Evolutionary conservation across 805 yeast genomes (phyloP).

Genomic region (Yamadazyma paraphyllophila): DNA sequence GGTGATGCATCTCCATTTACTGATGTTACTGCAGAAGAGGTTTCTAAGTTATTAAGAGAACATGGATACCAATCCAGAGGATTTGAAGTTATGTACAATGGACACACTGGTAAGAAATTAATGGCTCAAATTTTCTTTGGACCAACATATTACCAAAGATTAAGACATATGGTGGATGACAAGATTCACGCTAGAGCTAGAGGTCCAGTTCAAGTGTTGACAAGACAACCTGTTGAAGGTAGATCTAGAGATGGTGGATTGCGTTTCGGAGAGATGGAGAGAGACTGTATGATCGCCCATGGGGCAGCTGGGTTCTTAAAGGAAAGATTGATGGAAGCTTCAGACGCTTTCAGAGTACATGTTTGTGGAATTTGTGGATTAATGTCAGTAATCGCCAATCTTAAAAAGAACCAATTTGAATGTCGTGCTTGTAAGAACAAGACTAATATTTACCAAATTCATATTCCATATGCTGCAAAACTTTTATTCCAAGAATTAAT

Average conservation of each 20-base stretch:
- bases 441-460: slow-evolving; percentile 96
- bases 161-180: slow-evolving; percentile 99
- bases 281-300: slow-evolving; percentile 99
- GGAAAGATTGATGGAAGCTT: slow-evolving; percentile 98
- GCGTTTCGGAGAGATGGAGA: slow-evolving; percentile 99
- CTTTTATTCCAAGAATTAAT: slow-evolving; percentile 96
- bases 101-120: slow-evolving; percentile 96
- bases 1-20: slow-evolving; percentile 99
- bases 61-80: slow-evolving; percentile 98
- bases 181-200: slow-evolving; percentile 99
- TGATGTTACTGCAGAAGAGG: slow-evolving; percentile 96
- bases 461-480: slow-evolving; percentile 98
- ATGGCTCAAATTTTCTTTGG: slow-evolving; percentile 99
- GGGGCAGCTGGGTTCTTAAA: slow-evolving; percentile 98
- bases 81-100: slow-evolving; percentile 97
- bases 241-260: slow-evolving; percentile 99
- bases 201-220: slow-evolving; percentile 96
- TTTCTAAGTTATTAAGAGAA: slow-evolving; percentile 86
- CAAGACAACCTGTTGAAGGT: slow-evolving; percentile 99
- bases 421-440: slow-evolving; percentile 98
- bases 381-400: slow-evolving; percentile 95
- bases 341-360: slow-evolving; percentile 98
- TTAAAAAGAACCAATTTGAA: slow-evolving; percentile 96
- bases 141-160: slow-evolving; percentile 98
- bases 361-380: slow-evolving; percentile 98